Evolutionary conservation across 2,329 filamentous ascomycete genomes (phyloP).

Genomic region (Coniochaeta prunicola): DNA sequence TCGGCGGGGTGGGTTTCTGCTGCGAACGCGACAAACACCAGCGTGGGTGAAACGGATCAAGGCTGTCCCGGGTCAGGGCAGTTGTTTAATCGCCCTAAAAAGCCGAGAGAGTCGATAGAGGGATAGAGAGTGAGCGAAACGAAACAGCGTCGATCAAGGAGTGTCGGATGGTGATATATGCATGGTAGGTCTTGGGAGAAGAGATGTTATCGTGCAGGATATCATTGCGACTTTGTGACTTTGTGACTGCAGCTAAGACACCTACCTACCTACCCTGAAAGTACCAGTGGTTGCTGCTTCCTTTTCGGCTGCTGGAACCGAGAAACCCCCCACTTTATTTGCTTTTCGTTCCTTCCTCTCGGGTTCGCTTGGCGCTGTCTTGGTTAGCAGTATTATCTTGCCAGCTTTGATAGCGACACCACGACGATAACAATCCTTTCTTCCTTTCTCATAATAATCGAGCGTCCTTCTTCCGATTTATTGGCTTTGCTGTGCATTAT

Average conservation of each 20-base stretch:
- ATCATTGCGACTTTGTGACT: too few species aligned
- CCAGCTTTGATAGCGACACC: too few species aligned
- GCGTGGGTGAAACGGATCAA: background rate
- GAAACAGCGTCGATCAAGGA: background rate
- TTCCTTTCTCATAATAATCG: background rate
- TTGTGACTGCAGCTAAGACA: too few species aligned
- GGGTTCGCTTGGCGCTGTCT: background rate
- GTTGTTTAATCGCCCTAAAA: background rate
- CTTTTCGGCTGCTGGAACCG: background rate
- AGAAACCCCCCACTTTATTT: background rate
- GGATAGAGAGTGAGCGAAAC: background rate
- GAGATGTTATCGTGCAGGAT: background rate
- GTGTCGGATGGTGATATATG: background rate
- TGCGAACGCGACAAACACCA: background rate
- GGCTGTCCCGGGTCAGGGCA: background rate
- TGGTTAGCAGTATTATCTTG: background rate
- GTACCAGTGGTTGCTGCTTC: background rate
- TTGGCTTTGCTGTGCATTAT: background rate
- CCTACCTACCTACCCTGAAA: background rate
- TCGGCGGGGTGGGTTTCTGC: background rate
- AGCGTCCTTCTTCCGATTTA: background rate
- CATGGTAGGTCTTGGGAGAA: too few species aligned
- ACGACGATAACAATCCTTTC: background rate
- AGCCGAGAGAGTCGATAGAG: background rate
- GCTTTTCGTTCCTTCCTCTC: conserved; percentile 1